These are phyloP conservation scores for Didymella pomorum DNA, from an alignment of 2,329 filamentous ascomycete species.

Conservation along the genomic window DNA sequence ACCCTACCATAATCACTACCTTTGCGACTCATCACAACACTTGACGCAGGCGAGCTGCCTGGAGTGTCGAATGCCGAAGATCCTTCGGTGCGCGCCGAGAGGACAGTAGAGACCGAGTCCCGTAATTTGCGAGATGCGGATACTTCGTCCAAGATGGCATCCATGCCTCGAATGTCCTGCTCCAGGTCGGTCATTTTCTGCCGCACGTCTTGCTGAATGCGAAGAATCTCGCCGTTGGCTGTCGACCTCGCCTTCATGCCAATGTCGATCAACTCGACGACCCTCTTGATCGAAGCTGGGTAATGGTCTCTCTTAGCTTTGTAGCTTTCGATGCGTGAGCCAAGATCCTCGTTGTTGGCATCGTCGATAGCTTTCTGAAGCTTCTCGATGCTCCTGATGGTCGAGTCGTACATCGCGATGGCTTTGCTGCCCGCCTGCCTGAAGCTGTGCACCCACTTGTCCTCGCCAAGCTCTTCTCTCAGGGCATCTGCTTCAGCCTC, in stretches of 20 bases:
- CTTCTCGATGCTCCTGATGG: slow-evolving; percentile 85
- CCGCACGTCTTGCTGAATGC: slow-evolving; percentile 85
- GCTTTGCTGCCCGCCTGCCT: slow-evolving; percentile 90
- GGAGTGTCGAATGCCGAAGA: slow-evolving; percentile 74
- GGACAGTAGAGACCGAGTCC: slow-evolving; percentile 91
- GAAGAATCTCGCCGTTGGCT: slow-evolving; percentile 92
- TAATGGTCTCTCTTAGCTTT: slow-evolving; percentile 96
- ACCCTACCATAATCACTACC: slow-evolving; percentile 56
- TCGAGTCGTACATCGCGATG: slow-evolving; percentile 95
- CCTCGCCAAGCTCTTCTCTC: slow-evolving; percentile 89
- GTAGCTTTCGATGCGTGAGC: slow-evolving; percentile 83
- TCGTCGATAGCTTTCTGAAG: slow-evolving; percentile 81
- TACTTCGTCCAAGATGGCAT: slow-evolving; percentile 74
- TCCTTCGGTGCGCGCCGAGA: slow-evolving; percentile 74
- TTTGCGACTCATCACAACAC: slow-evolving; percentile 64
- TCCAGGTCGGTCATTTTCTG: slow-evolving; percentile 81
- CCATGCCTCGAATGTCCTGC: slow-evolving; percentile 78
- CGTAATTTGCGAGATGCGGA: slow-evolving; percentile 76
- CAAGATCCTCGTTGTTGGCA: slow-evolving; percentile 69
- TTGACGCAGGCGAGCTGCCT: slow-evolving; percentile 71
- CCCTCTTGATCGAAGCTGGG: slow-evolving; percentile 88
- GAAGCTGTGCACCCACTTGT: slow-evolving; percentile 96
- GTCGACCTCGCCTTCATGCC: slow-evolving; percentile 96
- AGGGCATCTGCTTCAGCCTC: slow-evolving; percentile 87
- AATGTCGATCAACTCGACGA: slow-evolving; percentile 91